Evolutionary conservation across 768 basidiomycete species (phyloP), one percentile per base, ranked within the genome.

Genomic region (Podaxis sp.): DNA sequence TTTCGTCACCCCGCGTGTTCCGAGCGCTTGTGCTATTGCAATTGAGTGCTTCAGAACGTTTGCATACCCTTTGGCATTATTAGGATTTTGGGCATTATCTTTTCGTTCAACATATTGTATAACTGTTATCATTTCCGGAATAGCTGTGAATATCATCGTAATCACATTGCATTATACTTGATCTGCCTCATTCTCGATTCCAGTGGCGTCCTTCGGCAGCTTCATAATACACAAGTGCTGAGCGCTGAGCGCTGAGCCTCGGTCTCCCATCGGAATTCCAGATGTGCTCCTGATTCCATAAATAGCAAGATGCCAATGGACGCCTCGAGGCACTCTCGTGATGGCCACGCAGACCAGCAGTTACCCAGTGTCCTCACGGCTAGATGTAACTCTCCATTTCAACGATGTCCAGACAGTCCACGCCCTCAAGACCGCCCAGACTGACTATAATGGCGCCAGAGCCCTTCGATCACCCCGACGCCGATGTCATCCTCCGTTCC

Each of bases 401-500:
- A 20, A 49, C 55, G 37, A 56, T 56, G 61, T 44, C 49, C 13
- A 38, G 33, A 33, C 33, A 33, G 1, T 33, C 51, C 38, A 56
- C 46, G 17, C 44, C 61, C 22, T 56, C 61, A 57, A 62, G 65
- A 7, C 51, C 56, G 44, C 64, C 62, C n/a, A 49, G 58, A 26
- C 60, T 41, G 52, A 60, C 63, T 15, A 48, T 53, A 20, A 46
- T 55, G 24, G 64, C 65, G 28, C 41, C 60, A 15, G 51, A 66
- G 50, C 84, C 85, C 2, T 87, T 87, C 70, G 72, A 86, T 65
- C 72, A 80, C 64, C 69, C 75, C 33, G 75, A 76, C 56, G 82
- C 82, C 62, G 84, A 87, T 65, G 73, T 87, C 57, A 79, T 85
- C 58, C 72, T 88, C 46, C 80, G 82, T 56, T 82, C 85, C 8